These are phyloP conservation scores for Linderniella brevidens DNA, from an alignment of 257 asterid genomes.

Conservation along the genomic window DNA sequence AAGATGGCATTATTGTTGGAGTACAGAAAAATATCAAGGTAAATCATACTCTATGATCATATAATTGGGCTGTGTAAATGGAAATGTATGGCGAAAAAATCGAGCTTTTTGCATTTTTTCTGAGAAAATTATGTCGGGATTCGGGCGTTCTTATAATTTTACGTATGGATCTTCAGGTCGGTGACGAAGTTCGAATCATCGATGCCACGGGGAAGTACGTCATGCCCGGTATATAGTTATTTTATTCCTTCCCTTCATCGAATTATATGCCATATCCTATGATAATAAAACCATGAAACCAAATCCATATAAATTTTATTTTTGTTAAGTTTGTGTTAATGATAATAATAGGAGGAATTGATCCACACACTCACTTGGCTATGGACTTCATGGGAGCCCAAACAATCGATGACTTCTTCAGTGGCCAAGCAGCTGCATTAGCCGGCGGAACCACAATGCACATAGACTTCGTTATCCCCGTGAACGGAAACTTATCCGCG, in stretches of 20 bases:
- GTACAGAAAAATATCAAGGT: constrained; percentile 61
- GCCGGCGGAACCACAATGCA: constrained; percentile 99
- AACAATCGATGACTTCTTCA: constrained; percentile 74
- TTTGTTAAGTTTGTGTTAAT: constrained; percentile 4
- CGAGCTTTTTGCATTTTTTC: too few species aligned
- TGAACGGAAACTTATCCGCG: constrained; percentile 68
- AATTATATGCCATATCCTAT: not conserved
- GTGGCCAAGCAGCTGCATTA: constrained; percentile 95
- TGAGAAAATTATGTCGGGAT: not conserved
- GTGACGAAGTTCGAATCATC: constrained; percentile 54
- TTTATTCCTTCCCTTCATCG: not conserved
- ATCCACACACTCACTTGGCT: constrained; percentile 96
- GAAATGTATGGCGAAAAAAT: too few species aligned
- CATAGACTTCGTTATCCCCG: constrained; percentile 88
- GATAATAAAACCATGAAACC: not conserved
- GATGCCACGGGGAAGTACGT: constrained; percentile 90
- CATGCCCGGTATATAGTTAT: constrained; percentile 62
- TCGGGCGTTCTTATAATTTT: constrained; percentile 10
- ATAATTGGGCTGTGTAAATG: not conserved
- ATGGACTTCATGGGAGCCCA: constrained; percentile 92
- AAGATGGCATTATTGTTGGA: constrained; percentile 51
- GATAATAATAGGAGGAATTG: constrained; percentile 68
- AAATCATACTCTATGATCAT: constrained; percentile 7
- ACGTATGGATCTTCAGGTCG: constrained; percentile 39
- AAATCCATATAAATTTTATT: constrained; percentile 1